Base-by-base conservation (phyloP, 805 yeast species). In the Yarrowia keelungensis region DNA sequence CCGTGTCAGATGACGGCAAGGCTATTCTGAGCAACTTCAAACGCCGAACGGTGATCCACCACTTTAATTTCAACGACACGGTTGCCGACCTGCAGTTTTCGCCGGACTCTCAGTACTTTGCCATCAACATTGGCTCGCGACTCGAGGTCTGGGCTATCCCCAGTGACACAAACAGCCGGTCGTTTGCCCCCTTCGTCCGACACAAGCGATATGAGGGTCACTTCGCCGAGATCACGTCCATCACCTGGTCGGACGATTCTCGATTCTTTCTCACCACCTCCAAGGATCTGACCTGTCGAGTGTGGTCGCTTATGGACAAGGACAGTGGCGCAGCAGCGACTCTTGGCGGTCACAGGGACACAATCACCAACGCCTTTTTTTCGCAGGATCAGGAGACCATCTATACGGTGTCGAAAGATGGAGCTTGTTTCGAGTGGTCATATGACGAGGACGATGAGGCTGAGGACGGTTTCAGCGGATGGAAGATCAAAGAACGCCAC, bases 71-170 rank as follows among this genome's bases (percentile, higher is more conserved):
- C 81, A 91, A 89, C 76, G 96, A 89, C 32, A 81, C 79, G 56
- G 97, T 94, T 42, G 77, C 80, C 36, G 94, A 89, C 72, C 77
- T 94, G 35, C 86, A 89, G 74, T 95, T 95, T 78, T 87, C 97
- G 66, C 95, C 97, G 2, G 92, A 92, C 78, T 98, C 98, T 2
- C 83, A 83, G 54, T 86, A 86, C 74, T 93, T 95, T 79, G 98
- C 98, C 8, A 84, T 92, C 36, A 97, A 97, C 4, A 82, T 87
- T 43, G 92, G 91, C 7, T 81, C 97, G 72, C 89, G 90, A 67
- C 81, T 94, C 16, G 98, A 95, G 77, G 88, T 95, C 9, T 95
- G 99, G 99, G 88, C 87, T 75, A 91, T 98, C 0, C 98, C 98
- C 0, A 87, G 85, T 58, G 81, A 82, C 32, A 80, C 86, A 8